phyloP scores from a whole-genome alignment of 75 land plant species.

The Sequoia sempervirens region DNA sequence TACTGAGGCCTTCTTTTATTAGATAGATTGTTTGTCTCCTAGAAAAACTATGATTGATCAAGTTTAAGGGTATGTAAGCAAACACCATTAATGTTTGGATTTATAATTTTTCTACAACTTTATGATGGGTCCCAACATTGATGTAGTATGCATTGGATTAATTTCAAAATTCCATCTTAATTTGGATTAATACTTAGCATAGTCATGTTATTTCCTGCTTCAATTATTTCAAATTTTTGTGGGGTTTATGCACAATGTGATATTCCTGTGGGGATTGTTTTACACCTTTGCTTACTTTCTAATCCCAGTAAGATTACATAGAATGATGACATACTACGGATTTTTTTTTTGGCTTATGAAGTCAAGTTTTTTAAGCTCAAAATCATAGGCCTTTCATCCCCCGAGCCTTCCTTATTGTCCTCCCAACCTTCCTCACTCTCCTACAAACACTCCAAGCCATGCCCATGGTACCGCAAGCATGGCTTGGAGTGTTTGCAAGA shows the following conservation, averaged over 20 bases:
- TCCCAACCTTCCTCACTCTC: too few species aligned
- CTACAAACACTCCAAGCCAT: too few species aligned
- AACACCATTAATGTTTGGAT: not conserved
- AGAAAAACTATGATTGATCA: too few species aligned
- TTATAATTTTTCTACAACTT: not conserved
- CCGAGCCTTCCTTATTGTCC: too few species aligned
- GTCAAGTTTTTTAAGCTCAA: conserved; percentile 78
- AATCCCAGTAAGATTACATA: conserved; percentile 72
- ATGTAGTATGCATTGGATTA: not conserved
- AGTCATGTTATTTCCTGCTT: not conserved
- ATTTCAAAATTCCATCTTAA: not conserved
- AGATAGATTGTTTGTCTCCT: too few species aligned
- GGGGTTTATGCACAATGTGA: not conserved
- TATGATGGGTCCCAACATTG: not conserved
- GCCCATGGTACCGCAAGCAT: too few species aligned
- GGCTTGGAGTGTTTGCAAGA: too few species aligned
- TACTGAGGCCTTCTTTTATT: too few species aligned
- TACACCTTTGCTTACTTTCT: conserved; percentile 84
- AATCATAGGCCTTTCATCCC: conserved; percentile 80
- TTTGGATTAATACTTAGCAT: not conserved
- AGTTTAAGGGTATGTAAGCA: not conserved
- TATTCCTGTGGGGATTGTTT: conserved; percentile 3
- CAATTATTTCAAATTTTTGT: not conserved
- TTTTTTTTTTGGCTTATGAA: conserved; percentile 93
- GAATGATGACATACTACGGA: conserved; percentile 83